Conservation (phyloP, 1,284 basidiomycete species). For the Irpex rosettiformis region DNA sequence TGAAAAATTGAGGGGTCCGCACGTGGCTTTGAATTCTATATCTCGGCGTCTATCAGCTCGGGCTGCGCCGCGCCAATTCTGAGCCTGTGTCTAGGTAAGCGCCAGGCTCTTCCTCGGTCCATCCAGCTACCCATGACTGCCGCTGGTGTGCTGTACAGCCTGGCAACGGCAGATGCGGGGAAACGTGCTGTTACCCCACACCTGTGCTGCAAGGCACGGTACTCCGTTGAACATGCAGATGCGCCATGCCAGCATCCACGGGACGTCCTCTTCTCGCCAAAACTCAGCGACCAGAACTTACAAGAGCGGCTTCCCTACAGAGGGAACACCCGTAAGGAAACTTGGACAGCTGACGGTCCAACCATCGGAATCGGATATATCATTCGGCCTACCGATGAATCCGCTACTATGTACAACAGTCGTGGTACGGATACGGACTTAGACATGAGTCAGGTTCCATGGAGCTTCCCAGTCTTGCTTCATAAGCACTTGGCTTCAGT, state of each 20-base stretch:
- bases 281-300: background rate
- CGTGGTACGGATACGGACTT: background rate
- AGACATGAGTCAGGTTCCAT: background rate
- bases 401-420: background rate
- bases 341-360: background rate
- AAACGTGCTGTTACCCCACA: constrained; percentile 15
- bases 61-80: constrained; percentile 11
- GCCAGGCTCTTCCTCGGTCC: constrained; percentile 9
- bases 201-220: constrained; percentile 5
- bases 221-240: background rate
- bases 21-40: constrained; percentile 20
- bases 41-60: constrained; percentile 11
- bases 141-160: constrained; percentile 1
- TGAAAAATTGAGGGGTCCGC: constrained; percentile 26
- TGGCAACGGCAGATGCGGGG: constrained; percentile 16
- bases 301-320: background rate
- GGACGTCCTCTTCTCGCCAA: background rate
- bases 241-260: constrained; percentile 1
- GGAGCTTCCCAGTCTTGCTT: background rate
- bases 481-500: background rate
- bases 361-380: constrained; percentile 1
- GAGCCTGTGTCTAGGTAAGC: background rate
- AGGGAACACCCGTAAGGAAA: background rate
- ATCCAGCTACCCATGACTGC: background rate
- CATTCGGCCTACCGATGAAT: background rate